Percentiles rank a stretch among this genome's conserved stretches.
These are phyloP conservation scores for Neurospora sp. DNA, from an alignment of 495 filamentous ascomycete species.

Conservation along the genomic window DNA sequence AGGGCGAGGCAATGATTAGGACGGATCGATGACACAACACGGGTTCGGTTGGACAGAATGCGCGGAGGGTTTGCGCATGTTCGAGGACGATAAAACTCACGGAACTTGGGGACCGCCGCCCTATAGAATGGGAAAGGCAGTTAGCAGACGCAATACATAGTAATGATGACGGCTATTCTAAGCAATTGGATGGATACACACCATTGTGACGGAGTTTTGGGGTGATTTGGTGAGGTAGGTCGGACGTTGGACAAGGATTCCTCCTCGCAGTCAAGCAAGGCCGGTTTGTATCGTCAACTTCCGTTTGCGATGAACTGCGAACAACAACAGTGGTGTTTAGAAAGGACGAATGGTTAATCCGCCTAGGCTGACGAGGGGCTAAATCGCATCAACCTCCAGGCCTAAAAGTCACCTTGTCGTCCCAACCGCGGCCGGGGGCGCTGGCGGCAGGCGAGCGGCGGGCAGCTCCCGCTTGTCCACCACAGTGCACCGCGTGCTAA, in stretches of 20 bases:
- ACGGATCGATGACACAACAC: background rate
- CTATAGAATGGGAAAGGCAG: constrained; percentile 19
- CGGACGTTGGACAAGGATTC: background rate
- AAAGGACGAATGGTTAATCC: background rate
- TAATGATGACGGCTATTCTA: background rate
- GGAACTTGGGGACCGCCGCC: constrained; percentile 79
- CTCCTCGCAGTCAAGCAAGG: background rate
- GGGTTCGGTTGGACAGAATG: background rate
- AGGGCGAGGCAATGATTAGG: constrained; percentile 5
- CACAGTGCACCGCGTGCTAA: background rate
- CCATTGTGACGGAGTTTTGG: constrained; percentile 21
- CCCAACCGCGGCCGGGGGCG: background rate
- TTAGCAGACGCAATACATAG: background rate
- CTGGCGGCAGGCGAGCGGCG: background rate
- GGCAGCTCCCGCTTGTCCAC: background rate
- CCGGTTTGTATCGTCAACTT: background rate
- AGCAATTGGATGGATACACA: constrained; percentile 8
- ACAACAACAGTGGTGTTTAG: background rate
- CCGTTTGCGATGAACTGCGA: background rate
- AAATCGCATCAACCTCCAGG: background rate
- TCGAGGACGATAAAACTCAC: constrained; percentile 45
- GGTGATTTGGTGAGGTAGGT: constrained; percentile 4
- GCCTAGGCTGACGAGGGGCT: background rate
- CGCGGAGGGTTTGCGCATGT: constrained; percentile 6
- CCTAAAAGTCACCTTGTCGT: background rate